Base-by-base conservation (phyloP, 495 filamentous ascomycete genomes). In the Xylaria cubensis region DNA sequence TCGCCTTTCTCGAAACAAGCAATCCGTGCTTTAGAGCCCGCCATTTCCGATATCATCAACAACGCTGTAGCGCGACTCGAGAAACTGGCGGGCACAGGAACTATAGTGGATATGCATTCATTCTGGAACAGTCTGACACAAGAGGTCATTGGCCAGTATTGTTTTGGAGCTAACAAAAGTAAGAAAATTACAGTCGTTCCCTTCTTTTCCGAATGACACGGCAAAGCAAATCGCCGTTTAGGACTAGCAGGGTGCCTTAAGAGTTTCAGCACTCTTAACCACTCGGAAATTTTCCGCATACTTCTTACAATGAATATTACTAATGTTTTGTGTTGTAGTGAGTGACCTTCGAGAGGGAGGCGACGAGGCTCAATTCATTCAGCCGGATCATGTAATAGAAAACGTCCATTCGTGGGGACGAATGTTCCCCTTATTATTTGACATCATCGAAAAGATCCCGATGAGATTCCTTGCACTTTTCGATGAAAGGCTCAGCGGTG, bases 31-130 rank as follows among this genome's bases (percentile, higher is more conserved):
- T 6, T 61, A 21, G 58, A 85, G 61, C 68, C 76, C 1, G 46
- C 77, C 12, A 74, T 85, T 17, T 73, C 79, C 36, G 41, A 34
- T 17, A 69, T 76, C 1, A 72, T 74, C 1, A 56, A 79, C 19
- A 48, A 56, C 4, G 50, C 77, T 17, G 34, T 61, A 17, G 12
- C 77, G 73, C 73, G 72, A 76, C 55, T 61, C 34, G 71, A 77
- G 64, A 42, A 75, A 13, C 72, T 78, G 3, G 72, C 70, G 1
- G 32, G 53, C 12, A 24, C n/a, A 0, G 74, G 67, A 21, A 61
- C 51, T 1, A 26, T 44, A 19, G n/a, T 76, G 17, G 32, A 70
- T 26, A 3, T 74, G 9, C 44, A 69, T 36, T 39, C 15, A 10
- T 69, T 72, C 13, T 78, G 73, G 70, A 78, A 70, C 50, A 74